These are phyloP conservation scores for Phalaenopsis aphrodite DNA, from an alignment of 106 monocot genomes.

Conservation along the genomic window DNA sequence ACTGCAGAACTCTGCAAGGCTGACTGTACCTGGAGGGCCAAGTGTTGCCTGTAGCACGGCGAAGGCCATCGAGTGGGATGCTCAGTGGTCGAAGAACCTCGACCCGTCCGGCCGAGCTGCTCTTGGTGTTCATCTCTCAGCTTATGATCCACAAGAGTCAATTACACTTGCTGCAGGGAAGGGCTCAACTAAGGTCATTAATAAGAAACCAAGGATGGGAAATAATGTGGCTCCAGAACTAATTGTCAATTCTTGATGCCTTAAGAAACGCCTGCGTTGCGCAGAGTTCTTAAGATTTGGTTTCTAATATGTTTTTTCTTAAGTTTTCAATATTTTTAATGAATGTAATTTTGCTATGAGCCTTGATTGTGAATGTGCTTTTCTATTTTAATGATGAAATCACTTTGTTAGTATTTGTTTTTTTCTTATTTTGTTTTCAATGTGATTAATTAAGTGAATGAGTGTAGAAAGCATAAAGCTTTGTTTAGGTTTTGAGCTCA, in stretches of 20 bases:
- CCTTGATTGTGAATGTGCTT: neutral
- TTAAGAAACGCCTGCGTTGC: neutral
- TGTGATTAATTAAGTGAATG: no score
- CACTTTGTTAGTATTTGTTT: neutral
- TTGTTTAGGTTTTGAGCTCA: no score
- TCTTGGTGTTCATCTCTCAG: slow-evolving; percentile 22
- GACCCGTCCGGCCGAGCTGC: slow-evolving; percentile 30
- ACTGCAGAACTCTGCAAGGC: slow-evolving; percentile 13
- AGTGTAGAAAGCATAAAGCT: no score
- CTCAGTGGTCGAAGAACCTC: slow-evolving; percentile 21
- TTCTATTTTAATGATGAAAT: neutral
- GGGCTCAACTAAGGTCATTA: slow-evolving; percentile 17
- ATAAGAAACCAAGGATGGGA: slow-evolving; percentile 51
- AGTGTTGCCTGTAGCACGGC: slow-evolving; percentile 30
- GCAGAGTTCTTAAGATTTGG: neutral
- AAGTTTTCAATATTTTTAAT: neutral
- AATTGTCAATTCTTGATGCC: neutral
- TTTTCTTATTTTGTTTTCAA: no score
- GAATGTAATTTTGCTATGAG: neutral
- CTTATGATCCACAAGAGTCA: slow-evolving; percentile 6
- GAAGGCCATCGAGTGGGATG: slow-evolving; percentile 29
- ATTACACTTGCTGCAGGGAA: slow-evolving; percentile 11
- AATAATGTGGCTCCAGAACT: slow-evolving; percentile 8
- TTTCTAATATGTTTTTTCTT: neutral
- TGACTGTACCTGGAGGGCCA: slow-evolving; percentile 18